These are phyloP conservation scores for Tanacetum coccineum DNA, from an alignment of 129 eudicot genomes.

Conservation along the genomic window DNA sequence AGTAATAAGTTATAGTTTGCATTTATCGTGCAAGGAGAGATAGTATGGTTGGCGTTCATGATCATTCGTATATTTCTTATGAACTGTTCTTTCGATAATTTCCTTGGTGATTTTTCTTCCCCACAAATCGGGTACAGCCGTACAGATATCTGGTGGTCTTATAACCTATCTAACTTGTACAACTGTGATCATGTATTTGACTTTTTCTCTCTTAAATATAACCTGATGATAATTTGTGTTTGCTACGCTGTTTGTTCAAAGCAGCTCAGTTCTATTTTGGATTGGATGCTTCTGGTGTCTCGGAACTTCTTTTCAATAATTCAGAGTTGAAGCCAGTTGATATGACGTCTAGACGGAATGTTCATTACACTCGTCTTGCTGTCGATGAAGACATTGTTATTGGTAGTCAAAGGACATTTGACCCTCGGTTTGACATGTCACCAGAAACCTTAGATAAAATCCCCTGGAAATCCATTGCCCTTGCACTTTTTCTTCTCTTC, in stretches of 20 bases:
- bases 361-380: constrained; percentile 61
- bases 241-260: constrained; percentile 7
- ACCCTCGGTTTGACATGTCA: constrained; percentile 69
- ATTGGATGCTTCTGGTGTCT: constrained; percentile 26
- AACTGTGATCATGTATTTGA: background rate
- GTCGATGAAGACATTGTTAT: constrained; percentile 43
- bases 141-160: background rate
- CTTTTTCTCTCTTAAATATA: background rate
- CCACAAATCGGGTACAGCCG: background rate
- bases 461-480: constrained; percentile 82
- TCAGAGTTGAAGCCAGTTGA: constrained; percentile 12
- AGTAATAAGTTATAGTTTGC: too few species aligned
- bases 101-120: background rate
- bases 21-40: too few species aligned
- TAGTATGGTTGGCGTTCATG: too few species aligned
- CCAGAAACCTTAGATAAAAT: constrained; percentile 49
- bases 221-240: background rate
- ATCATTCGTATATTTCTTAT: too few species aligned
- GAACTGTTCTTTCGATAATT: background rate
- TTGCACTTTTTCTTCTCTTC: constrained; percentile 67
- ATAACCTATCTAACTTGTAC: background rate
- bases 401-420: constrained; percentile 35
- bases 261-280: constrained; percentile 13
- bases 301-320: constrained; percentile 12
- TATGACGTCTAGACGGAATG: constrained; percentile 60